Evolutionary conservation across 192 early-diverging fungal species (phyloP), one percentile per base, ranked within the genome.

Genomic region (Umbelopsis sp.): DNA sequence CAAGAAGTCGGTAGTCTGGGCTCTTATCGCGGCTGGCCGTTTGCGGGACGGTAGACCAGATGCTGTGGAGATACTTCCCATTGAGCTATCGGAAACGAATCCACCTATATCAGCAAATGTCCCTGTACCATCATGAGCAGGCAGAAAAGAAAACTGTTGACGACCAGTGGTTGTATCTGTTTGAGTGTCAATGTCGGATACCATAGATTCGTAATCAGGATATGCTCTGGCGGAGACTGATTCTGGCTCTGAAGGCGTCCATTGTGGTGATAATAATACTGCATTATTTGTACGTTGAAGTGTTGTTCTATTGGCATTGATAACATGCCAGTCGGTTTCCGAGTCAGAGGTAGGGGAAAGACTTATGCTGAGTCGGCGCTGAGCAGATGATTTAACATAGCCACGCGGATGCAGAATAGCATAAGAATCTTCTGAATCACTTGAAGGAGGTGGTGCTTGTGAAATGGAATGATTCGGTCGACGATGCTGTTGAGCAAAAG

Each of bases 101-200:
- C 44, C 62, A 32, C 49, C 71, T 29, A 70, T 66, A 32, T 52
- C 29, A 1, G 72, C 54, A 70, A 80, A 80, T 17, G 71, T 68
- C 16, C 79, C 79, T 14, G 79, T 76, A 14, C 79, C 79, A 47
- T 80, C 79, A 52, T 80, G 79, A 25, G 74, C 71, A 32, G 79
- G 79, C 24, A 80, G 47, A 17, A 47, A 77, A 68, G 24, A 72
- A 17, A 49, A 51, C 22, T 70, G 54, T 34, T 54, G 38, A 25
- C 31, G 26, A 14, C 29, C 31, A 36, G 36, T 44, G 17, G 72
- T 34, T 2, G n/a, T 31, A 53, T 44, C 56, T 29, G 21, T 67
- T 22, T 38, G 53, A 24, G 62, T 73, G 41, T 77, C 76, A 26
- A 70, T 43, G 25, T 77, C 76, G 17, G 76, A 70, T 32, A 34